Base-by-base conservation (phyloP, 805 yeast species). In the Spathaspora passalidarum region DNA sequence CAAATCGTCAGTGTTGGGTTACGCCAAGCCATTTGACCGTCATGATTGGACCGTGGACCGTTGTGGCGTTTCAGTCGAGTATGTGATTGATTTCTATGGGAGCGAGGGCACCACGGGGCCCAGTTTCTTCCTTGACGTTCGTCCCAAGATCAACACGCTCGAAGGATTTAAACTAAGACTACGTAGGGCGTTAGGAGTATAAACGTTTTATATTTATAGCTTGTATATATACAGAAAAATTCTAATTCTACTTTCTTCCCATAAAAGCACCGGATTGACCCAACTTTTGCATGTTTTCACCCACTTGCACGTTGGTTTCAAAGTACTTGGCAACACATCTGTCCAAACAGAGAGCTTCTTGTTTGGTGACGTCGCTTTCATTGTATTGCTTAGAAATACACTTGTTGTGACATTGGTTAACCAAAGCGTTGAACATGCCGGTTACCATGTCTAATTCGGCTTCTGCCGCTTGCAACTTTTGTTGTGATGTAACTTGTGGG, bases 381-480 rank as follows among this genome's bases (percentile, higher is more conserved):
- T 67, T 57, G 72, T 90, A 91, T 43, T 72, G 57, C 52, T 72
- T 73, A 61, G 59, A 76, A 63, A 90, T 86, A 73, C 98, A 91
- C 72, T 91, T 91, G 56, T 72, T 67, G 68, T 91, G 94, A 66
- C 98, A 91, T 56, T 88, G 85, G 59, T 85, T 91, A 19, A 90
- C 95, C 59, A 91, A 75, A 60, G 84, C 79, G 80, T 92, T 92
- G 81, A 92, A 92, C 97, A 92, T 90, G 57, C 94, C 96, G 34
- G 97, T 91, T 57, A 92, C 96, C 83, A 94, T 86, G 67, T 92
- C 99, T 55, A 92, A 79, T 69, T 92, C 99, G 47, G 96, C 88
- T 72, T 92, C 98, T 43, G 99, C 99, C 55, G 96, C 96, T 60
- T 78, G 78, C 50, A 87, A 75, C 66, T 87, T 87, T 65, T 85